A percentile compares a stretch with the other conserved stretches of the same genome.
phyloP scores from a whole-genome alignment of 2,329 filamentous ascomycete species.

The Drechslerella stenobrocha region DNA sequence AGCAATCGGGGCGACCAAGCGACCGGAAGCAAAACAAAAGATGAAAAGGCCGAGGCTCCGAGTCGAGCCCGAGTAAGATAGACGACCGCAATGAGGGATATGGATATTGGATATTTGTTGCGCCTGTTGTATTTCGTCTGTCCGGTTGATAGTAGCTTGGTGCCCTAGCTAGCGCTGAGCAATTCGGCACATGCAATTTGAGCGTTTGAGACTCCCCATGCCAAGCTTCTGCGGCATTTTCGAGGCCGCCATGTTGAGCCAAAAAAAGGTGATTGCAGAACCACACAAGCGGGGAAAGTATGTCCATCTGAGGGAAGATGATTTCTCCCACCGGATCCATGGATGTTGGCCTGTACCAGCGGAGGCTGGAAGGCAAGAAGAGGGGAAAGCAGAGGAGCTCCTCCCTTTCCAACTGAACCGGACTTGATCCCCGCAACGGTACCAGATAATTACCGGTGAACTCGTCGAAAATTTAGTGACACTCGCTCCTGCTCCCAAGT shows the following conservation, averaged over 20 bases:
- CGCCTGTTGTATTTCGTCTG: neutral
- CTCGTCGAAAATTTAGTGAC: conserved; percentile 43
- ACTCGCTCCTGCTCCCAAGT: conserved; percentile 35
- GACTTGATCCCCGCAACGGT: conserved; percentile 16
- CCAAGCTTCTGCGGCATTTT: conserved; percentile 46
- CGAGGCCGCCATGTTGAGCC: conserved; percentile 16
- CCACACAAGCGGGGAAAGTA: conserved; percentile 29
- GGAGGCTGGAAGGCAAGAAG: neutral
- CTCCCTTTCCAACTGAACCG: conserved; percentile 8
- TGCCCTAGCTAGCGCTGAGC: no score
- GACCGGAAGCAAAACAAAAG: conserved; percentile 13
- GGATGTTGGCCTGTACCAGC: neutral
- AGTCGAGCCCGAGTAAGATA: conserved; percentile 1
- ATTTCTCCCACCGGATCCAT: neutral
- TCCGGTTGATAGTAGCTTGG: no score
- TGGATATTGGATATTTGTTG: neutral
- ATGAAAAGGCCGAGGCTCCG: conserved; percentile 21
- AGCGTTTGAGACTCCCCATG: no score
- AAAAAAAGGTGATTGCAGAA: no score
- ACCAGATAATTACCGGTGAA: conserved; percentile 34
- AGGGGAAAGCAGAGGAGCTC: conserved; percentile 32
- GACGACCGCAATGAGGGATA: neutral
- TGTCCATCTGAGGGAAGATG: conserved; percentile 29
- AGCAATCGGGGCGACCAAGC: conserved; percentile 36
- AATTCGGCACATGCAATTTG: no score